Evolutionary conservation across 2,329 filamentous ascomycete species (phyloP), one percentile per base, ranked within the genome.

Genomic region (Drechslera avenae): DNA sequence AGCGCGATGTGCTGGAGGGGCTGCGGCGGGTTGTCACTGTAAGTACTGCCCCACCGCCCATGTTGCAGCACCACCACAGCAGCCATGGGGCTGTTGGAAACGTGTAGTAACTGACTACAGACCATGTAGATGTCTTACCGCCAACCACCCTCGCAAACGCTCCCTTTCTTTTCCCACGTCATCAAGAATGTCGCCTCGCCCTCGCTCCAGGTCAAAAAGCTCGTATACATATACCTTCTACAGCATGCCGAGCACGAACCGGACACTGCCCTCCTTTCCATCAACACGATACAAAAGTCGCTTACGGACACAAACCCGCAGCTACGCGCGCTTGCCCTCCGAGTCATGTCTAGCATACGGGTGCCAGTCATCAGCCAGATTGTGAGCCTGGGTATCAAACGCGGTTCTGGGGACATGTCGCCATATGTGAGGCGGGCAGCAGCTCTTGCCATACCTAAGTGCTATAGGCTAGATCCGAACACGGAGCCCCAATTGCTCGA

Each of bases 271-370:
- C 83, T 99, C 31, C 83, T 99, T 36, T 96, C 92, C 52, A 97
- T 99, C 82, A 99, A 99, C 76, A 96, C 94, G 5, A 97, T 99
- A 64, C 94, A 99, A 71, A 97, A 97, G 76, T 96, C 93, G 8
- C 84, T 99, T 51, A 96, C 91, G 18, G 94, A 99, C 75, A 81
- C 87, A 50, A 97, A 92, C 72, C 90, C 94, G 1, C 89, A 96
- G 69, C 86, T 97, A 16, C 87, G 94, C 60, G 91, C 93, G 17
- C 87, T 99, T 66, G 94, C 94, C 0, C 81, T 99, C 56, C 90
- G 92, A 57, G 96, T 94, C 59, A 99, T 99, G 93, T 95, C 92
- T 0, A 91, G 91, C 10, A 97, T 99, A 57, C 84, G 89, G n/a
- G 93, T 99, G 1, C 93, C 94, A 0, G 92, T 97, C 43, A 99